Percentiles rank a stretch among this genome's conserved stretches.
These are phyloP conservation scores for Aphanomyces invadans DNA, from an alignment of 352 stramenopile species.

Conservation along the genomic window DNA sequence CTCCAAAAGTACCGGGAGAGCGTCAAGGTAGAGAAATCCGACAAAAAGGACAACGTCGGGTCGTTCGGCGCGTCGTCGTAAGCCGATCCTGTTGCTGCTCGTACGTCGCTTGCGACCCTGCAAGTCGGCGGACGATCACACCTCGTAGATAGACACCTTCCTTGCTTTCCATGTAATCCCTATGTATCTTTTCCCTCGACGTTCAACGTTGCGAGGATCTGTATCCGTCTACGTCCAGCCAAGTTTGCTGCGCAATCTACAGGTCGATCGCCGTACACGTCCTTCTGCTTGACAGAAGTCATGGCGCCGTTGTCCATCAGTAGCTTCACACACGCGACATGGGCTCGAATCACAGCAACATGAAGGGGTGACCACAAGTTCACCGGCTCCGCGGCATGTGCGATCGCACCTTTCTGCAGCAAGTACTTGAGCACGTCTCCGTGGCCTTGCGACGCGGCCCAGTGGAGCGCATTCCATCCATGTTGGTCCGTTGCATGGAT, in stretches of 20 bases:
- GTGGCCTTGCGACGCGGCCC: conserved; percentile 61
- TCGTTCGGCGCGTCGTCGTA: conserved; percentile 80
- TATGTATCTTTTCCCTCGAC: conserved; percentile 10
- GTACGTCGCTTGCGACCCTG: neutral
- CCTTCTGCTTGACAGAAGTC: conserved; percentile 26
- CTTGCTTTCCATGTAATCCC: neutral
- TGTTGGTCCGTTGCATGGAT: conserved; percentile 57
- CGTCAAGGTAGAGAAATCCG: conserved; percentile 86
- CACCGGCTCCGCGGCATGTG: conserved; percentile 60
- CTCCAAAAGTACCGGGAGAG: conserved; percentile 97
- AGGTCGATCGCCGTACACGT: conserved; percentile 48
- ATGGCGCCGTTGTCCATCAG: conserved; percentile 42
- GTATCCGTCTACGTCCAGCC: neutral
- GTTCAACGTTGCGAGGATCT: neutral
- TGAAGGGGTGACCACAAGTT: conserved; percentile 66
- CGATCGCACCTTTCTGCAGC: conserved; percentile 33
- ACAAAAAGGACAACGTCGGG: conserved; percentile 87
- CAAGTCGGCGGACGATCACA: neutral
- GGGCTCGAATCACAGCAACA: conserved; percentile 46
- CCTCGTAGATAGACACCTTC: conserved; percentile 3
- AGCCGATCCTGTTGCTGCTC: conserved; percentile 1
- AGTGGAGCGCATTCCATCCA: conserved; percentile 70
- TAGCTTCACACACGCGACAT: conserved; percentile 37
- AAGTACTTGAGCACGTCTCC: conserved; percentile 42
- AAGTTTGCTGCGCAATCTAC: conserved; percentile 29